Percentiles rank a stretch among this genome's conserved stretches.
phyloP scores from a whole-genome alignment of 2,329 filamentous ascomycete genomes.

The Ambrosiella xylebori region DNA sequence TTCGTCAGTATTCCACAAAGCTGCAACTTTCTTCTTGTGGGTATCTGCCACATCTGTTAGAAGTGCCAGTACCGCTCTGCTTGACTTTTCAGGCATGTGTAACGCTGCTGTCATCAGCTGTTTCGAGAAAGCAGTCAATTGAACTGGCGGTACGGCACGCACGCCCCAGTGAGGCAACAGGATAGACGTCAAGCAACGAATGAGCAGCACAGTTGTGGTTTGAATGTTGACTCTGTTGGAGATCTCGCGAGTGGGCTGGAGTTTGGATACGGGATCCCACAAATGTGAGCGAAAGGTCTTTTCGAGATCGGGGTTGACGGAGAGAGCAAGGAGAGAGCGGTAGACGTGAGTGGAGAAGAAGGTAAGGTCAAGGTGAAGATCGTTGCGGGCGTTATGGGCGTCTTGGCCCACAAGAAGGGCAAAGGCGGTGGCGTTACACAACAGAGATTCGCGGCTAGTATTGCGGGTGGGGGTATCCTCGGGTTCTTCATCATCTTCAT shows the following conservation, averaged over 20 bases:
- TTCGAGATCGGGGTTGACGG: conserved; percentile 73
- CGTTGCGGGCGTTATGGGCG: conserved; percentile 62
- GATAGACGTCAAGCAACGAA: conserved; percentile 68
- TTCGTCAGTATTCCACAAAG: conserved; percentile 92
- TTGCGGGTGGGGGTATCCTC: conserved; percentile 42
- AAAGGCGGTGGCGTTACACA: conserved; percentile 92
- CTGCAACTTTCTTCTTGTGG: conserved; percentile 64
- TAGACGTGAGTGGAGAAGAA: conserved; percentile 95
- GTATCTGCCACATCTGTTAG: conserved; percentile 62
- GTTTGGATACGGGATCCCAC: conserved; percentile 38
- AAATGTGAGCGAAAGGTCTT: conserved; percentile 56
- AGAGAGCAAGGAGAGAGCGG: conserved; percentile 61
- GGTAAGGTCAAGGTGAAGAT: conserved; percentile 75
- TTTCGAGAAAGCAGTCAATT: conserved; percentile 85
- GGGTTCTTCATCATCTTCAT: conserved; percentile 29
- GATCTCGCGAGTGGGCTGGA: conserved; percentile 22
- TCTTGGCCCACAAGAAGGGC: conserved; percentile 93
- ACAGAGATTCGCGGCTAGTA: conserved; percentile 66
- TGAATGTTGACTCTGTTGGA: conserved; percentile 70
- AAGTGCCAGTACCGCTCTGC: conserved; percentile 61
- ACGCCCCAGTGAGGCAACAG: conserved; percentile 61
- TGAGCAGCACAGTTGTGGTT: conserved; percentile 80
- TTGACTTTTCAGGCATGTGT: conserved; percentile 80
- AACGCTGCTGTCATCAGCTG: conserved; percentile 68
- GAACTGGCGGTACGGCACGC: conserved; percentile 58